These are phyloP conservation scores for Saccharomycopsis sp. DNA, from an alignment of 805 yeast genomes.

Conservation along the genomic window DNA sequence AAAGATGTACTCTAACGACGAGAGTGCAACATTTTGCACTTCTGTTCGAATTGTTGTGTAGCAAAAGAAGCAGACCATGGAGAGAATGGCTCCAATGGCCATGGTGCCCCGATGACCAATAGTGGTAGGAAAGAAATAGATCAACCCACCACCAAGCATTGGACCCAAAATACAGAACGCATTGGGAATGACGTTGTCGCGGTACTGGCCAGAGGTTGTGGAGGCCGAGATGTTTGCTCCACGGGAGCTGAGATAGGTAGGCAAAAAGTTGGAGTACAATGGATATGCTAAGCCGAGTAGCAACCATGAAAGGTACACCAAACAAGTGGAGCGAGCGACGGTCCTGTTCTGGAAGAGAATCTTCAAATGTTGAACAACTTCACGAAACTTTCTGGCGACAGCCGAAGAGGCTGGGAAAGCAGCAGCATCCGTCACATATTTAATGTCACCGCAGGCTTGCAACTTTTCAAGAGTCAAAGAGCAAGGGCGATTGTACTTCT, in stretches of 20 bases:
- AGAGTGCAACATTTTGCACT: constrained; percentile 43
- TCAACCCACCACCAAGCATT: constrained; percentile 37
- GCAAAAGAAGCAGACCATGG: constrained; percentile 50
- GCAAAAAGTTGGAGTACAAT: constrained; percentile 47
- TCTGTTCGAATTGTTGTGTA: constrained; percentile 53
- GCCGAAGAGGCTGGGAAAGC: constrained; percentile 23
- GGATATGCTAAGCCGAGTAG: constrained; percentile 55
- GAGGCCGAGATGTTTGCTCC: constrained; percentile 40
- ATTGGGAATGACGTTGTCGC: constrained; percentile 42
- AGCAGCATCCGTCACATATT: constrained; percentile 18
- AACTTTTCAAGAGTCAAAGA: constrained; percentile 44
- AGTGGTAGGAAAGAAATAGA: constrained; percentile 15
- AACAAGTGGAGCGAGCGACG: constrained; percentile 39
- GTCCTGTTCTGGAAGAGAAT: constrained; percentile 40
- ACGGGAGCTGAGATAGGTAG: constrained; percentile 42
- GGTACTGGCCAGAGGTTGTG: constrained; percentile 33
- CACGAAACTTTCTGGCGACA: constrained; percentile 25
- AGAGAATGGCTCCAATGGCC: constrained; percentile 40
- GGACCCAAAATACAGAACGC: constrained; percentile 48
- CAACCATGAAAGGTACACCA: constrained; percentile 48
- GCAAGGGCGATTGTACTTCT: constrained; percentile 35
- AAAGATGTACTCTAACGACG: constrained; percentile 41
- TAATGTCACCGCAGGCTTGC: constrained; percentile 36
- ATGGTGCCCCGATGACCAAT: constrained; percentile 53
- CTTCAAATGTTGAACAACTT: constrained; percentile 33